A percentile compares a stretch with the other conserved stretches of the same genome.
These are phyloP conservation scores for Elsinoe australis DNA, from an alignment of 2,329 filamentous ascomycete species.

Conservation along the genomic window DNA sequence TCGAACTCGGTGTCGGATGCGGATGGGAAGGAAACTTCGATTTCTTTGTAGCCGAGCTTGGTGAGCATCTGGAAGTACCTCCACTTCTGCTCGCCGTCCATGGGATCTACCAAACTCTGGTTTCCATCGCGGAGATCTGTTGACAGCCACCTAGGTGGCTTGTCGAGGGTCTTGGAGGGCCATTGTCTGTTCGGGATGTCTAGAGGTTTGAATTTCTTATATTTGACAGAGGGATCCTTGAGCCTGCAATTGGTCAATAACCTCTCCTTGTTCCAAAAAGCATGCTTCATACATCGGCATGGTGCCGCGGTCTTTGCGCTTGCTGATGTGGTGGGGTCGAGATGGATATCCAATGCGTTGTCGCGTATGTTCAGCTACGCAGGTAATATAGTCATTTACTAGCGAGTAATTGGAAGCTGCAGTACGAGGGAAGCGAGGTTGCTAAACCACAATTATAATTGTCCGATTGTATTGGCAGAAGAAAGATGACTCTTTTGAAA, in stretches of 20 bases:
- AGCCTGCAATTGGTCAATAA: slow-evolving; percentile 39
- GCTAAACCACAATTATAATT: no score
- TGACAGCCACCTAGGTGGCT: slow-evolving; percentile 82
- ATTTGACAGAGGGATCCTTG: slow-evolving; percentile 68
- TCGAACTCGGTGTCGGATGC: slow-evolving; percentile 94
- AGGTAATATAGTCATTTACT: no score
- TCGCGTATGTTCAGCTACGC: not conserved
- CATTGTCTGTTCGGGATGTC: slow-evolving; percentile 68
- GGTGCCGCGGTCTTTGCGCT: slow-evolving; percentile 9
- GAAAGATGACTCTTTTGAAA: slow-evolving; percentile 12
- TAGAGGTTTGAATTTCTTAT: slow-evolving; percentile 60
- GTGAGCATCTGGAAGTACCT: slow-evolving; percentile 90
- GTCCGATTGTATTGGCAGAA: not conserved
- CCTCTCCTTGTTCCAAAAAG: not conserved
- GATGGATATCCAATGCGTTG: not conserved
- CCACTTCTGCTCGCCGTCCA: slow-evolving; percentile 96
- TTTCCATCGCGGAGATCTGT: slow-evolving; percentile 89
- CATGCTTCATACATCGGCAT: slow-evolving; percentile 20
- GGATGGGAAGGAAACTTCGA: slow-evolving; percentile 91
- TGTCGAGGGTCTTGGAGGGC: slow-evolving; percentile 74
- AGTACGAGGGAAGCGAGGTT: no score
- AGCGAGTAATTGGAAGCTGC: no score
- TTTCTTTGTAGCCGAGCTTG: slow-evolving; percentile 92
- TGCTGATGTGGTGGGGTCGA: not conserved
- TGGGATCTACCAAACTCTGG: slow-evolving; percentile 85